These are phyloP conservation scores for Thielaviopsis cerberus DNA, from an alignment of 2,329 filamentous ascomycete species.

Conservation along the genomic window DNA sequence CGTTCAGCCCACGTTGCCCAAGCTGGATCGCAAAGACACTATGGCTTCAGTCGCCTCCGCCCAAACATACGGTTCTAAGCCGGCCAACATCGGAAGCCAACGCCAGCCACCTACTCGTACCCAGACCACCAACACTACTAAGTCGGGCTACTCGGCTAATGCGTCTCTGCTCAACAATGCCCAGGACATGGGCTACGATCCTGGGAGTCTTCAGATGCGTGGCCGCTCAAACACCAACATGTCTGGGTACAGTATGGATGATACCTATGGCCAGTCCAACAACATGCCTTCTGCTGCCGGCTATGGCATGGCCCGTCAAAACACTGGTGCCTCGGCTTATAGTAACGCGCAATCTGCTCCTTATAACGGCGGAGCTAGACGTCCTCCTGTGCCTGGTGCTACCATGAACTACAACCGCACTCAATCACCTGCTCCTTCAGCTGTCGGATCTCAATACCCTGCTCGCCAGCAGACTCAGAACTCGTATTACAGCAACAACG, in stretches of 20 bases:
- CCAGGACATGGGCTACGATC: slow-evolving; percentile 20
- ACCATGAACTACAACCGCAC: slow-evolving; percentile 34
- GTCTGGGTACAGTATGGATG: not conserved
- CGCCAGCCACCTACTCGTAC: slow-evolving; percentile 28
- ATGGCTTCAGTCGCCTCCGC: slow-evolving; percentile 30
- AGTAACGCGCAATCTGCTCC: slow-evolving; percentile 6
- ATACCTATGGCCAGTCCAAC: slow-evolving; percentile 1
- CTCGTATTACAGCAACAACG: not conserved
- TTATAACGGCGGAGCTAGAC: slow-evolving; percentile 4
- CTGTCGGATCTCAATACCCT: slow-evolving; percentile 16
- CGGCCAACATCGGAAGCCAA: slow-evolving; percentile 36
- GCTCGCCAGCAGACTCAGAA: slow-evolving; percentile 9
- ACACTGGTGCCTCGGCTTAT: not conserved
- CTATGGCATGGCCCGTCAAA: not conserved
- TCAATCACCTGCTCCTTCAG: slow-evolving; percentile 21
- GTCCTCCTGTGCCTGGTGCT: not conserved
- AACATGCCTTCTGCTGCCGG: not conserved
- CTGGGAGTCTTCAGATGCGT: not conserved
- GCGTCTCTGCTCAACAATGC: slow-evolving; percentile 42
- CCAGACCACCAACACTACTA: slow-evolving; percentile 27
- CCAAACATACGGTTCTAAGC: slow-evolving; percentile 42
- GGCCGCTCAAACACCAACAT: not conserved
- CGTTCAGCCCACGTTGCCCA: slow-evolving; percentile 5
- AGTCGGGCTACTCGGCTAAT: slow-evolving; percentile 42
- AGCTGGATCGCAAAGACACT: slow-evolving; percentile 39